A percentile compares a stretch with the other conserved stretches of the same genome.
phyloP scores from a whole-genome alignment of 1,284 basidiomycete genomes.

The Thecaphora thlaspeos region DNA sequence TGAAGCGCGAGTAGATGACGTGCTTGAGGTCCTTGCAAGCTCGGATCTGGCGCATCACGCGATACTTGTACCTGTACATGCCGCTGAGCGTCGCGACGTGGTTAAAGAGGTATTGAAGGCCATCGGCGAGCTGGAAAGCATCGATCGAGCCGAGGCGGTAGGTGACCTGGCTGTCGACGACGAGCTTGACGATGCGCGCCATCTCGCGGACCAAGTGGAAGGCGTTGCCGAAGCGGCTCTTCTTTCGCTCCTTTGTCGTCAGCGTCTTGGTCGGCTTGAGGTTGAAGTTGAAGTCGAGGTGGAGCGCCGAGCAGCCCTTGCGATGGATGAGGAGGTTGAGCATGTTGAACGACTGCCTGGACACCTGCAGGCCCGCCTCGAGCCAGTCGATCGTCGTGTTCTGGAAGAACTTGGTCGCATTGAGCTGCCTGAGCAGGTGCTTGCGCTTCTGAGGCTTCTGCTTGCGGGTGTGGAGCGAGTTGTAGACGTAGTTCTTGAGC shows the following conservation, averaged over 20 bases:
- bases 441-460: constrained; percentile 98
- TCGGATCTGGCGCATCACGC: constrained; percentile 98
- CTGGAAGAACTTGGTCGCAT: constrained; percentile 99
- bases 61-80: constrained; percentile 99
- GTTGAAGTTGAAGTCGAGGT: constrained; percentile 92
- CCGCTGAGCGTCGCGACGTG: constrained; percentile 97
- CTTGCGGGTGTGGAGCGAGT: constrained; percentile 80
- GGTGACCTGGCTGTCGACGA: constrained; percentile 98
- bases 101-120: constrained; percentile 94
- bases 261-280: constrained; percentile 97
- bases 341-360: constrained; percentile 99
- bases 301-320: constrained; percentile 94
- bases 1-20: constrained; percentile 85
- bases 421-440: constrained; percentile 90
- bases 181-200: constrained; percentile 91
- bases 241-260: constrained; percentile 99
- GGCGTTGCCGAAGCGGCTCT: constrained; percentile 98
- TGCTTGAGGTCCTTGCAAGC: constrained; percentile 96
- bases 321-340: constrained; percentile 97
- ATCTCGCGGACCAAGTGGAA: constrained; percentile 98
- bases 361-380: constrained; percentile 96
- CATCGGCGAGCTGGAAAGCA: constrained; percentile 98
- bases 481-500: constrained; percentile 92
- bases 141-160: constrained; percentile 98
- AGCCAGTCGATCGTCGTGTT: constrained; percentile 98